These are phyloP conservation scores for Globisporangium camurandrum DNA, from an alignment of 352 stramenopile genomes.

Conservation along the genomic window DNA sequence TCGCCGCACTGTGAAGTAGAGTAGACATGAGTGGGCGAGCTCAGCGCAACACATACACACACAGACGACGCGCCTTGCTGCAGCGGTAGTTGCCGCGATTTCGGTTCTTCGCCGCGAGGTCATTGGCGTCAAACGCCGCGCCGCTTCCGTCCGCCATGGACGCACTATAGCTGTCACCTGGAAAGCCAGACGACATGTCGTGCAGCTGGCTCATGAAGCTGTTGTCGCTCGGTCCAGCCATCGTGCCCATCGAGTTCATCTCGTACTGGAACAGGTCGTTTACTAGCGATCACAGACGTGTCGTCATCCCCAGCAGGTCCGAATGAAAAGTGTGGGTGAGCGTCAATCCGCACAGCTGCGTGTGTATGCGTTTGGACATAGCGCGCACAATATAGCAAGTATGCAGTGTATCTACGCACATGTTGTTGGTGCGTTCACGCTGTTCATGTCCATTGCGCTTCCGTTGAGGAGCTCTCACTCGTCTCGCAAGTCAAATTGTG, in stretches of 20 bases:
- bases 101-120: conserved; percentile 51
- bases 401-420: neutral
- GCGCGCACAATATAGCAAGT: neutral
- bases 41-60: neutral
- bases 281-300: too few species aligned
- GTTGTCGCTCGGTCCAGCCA: conserved; percentile 16
- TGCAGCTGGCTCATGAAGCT: conserved; percentile 54
- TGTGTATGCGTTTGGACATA: neutral
- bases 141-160: neutral
- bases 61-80: conserved; percentile 53
- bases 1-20: conserved; percentile 73
- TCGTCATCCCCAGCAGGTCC: neutral
- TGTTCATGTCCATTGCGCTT: too few species aligned
- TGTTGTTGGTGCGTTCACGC: neutral
- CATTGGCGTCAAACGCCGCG: conserved; percentile 24
- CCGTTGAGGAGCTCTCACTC: too few species aligned
- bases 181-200: conserved; percentile 22
- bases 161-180: neutral
- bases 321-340: neutral
- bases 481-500: too few species aligned
- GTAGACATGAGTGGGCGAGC: too few species aligned
- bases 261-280: conserved; percentile 48
- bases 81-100: conserved; percentile 85
- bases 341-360: neutral
- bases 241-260: conserved; percentile 42